Conservation (phyloP, 768 basidiomycete genomes). For the Amanita pallidorosea region DNA sequence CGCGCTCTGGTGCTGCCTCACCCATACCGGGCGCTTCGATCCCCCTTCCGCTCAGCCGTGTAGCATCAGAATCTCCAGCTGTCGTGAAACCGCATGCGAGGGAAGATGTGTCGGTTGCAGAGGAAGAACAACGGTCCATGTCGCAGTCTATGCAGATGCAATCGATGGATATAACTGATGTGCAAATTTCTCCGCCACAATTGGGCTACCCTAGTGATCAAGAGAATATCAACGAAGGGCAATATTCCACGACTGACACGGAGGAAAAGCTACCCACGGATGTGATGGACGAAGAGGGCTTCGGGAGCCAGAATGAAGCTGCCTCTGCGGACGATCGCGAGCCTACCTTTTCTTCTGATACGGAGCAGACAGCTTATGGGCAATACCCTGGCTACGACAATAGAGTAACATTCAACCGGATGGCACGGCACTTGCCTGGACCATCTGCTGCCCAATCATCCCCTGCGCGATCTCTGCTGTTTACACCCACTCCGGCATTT, state of each 20-base stretch:
- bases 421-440: conserved; percentile 20
- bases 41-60: conserved; percentile 36
- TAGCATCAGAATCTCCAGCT: conserved; percentile 38
- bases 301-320: conserved; percentile 7
- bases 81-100: conserved; percentile 16
- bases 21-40: conserved; percentile 34
- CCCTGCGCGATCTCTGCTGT: conserved; percentile 41
- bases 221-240: conserved; percentile 1
- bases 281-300: conserved; percentile 12
- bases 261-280: conserved; percentile 11
- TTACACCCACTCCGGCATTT: conserved; percentile 63
- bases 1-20: conserved; percentile 29
- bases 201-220: conserved; percentile 11
- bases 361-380: conserved; percentile 28
- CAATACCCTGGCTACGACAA: conserved; percentile 7
- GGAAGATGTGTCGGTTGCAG: conserved; percentile 11
- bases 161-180: conserved; percentile 45
- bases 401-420: conserved; percentile 14
- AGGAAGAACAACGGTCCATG: conserved; percentile 18
- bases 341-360: conserved; percentile 69
- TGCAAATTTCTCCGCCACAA: conserved; percentile 33
- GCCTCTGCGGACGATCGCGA: conserved; percentile 24
- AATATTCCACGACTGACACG: conserved; percentile 1
- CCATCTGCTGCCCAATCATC: conserved; percentile 39
- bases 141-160: conserved; percentile 23